Evolutionary conservation across 2,329 filamentous ascomycete genomes (phyloP), one percentile per base, ranked within the genome.

Genomic region (Diaporthe destruens): DNA sequence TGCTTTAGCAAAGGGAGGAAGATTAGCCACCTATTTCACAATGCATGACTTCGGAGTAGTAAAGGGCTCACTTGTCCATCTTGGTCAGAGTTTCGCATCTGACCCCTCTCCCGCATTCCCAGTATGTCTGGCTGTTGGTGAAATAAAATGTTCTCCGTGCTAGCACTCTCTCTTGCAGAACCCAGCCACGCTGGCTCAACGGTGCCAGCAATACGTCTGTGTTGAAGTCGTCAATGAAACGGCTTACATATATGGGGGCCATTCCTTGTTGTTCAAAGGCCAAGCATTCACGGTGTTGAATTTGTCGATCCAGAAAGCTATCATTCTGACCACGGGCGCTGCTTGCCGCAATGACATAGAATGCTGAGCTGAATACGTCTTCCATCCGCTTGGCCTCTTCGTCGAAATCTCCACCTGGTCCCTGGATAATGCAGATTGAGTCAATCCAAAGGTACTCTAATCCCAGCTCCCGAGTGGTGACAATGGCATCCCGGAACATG

Each of bases 141-240:
- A 83, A 85, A 57, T 80, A 81, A 16, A 85, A 80, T 0, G 80
- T 81, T 12, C 84, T 76, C 11, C 79, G 77, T 0, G 82, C 79
- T 2, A 85, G 74, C 0, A 78, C 79, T n/a, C 79, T 76, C 71
- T 84, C 83, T 71, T 85, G 83, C 6, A 84, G 55, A 0, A 84
- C 82, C 83, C 83, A 85, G 0, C 80, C 83, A 3, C 83, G 76
- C 6, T 71, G 74, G 67, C 79, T 82, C 3, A 85, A 74, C 1
- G 74, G 18, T 0, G 79, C 75, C 0, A 79, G 59, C 1, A 79
- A 75, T 0, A 84, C 82, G 14, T 84, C 72, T 25, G 36, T 20
- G 7, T 76, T 56, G 72, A 84, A 84, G 72, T 83, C 75, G 65
- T 83, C 82, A 77, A 20, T 70, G 18, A n/a, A 32, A 1, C 75